Evolutionary conservation across 2,329 filamentous ascomycete genomes (phyloP).

Genomic region (Thielaviopsis punctulata): DNA sequence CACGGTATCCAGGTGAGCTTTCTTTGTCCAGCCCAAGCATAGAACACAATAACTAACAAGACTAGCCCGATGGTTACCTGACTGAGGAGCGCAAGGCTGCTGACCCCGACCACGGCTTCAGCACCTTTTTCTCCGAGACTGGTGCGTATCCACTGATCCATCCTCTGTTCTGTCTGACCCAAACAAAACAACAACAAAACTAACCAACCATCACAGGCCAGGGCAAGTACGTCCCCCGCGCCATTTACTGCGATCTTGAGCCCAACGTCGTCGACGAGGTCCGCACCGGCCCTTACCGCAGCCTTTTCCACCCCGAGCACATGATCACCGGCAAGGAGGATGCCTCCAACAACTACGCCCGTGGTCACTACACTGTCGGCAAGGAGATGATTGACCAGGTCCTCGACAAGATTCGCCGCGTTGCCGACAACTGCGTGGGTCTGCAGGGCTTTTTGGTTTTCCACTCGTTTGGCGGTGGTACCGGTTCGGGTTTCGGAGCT

Average conservation of each 20-base stretch:
- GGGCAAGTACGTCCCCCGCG: conserved; percentile 97
- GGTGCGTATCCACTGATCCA: conserved; percentile 37
- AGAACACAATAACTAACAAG: not conserved
- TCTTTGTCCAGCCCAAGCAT: not conserved
- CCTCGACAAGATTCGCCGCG: conserved; percentile 90
- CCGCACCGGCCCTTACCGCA: conserved; percentile 90
- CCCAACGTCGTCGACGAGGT: conserved; percentile 99
- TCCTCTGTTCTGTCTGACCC: not conserved
- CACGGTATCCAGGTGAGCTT: conserved; percentile 88
- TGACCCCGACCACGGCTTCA: conserved; percentile 93
- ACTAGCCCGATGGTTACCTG: conserved; percentile 89
- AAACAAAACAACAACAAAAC: not conserved
- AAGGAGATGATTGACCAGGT: conserved; percentile 99
- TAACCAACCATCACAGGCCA: conserved; percentile 42
- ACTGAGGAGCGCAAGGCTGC: conserved; percentile 92
- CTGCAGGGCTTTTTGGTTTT: conserved; percentile 99
- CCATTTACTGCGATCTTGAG: conserved; percentile 99
- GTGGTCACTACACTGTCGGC: conserved; percentile 98
- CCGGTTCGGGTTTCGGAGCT: conserved; percentile 94
- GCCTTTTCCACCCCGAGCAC: conserved; percentile 95
- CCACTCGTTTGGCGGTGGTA: conserved; percentile 99
- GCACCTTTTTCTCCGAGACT: conserved; percentile 99
- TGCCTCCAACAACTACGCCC: conserved; percentile 99
- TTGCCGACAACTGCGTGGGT: conserved; percentile 94
- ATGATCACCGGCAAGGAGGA: conserved; percentile 99